Evolutionary conservation across 768 basidiomycete genomes (phyloP).

Genomic region (Royoungia palumana): DNA sequence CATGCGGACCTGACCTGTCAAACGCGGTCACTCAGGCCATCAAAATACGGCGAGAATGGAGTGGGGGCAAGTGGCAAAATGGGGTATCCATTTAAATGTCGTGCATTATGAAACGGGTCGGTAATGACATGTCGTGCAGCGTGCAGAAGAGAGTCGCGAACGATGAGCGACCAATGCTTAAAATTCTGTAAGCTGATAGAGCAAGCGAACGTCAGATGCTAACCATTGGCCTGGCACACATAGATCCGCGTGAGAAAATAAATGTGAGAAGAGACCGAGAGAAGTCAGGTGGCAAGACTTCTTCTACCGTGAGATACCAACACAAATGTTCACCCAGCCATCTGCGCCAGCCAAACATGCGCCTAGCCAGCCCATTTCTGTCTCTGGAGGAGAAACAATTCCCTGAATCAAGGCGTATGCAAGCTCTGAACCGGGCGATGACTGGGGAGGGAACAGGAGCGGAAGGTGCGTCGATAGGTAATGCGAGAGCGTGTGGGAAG

Average conservation of each 20-base stretch:
- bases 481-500: constrained; percentile 63
- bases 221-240: not conserved
- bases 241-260: not conserved
- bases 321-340: constrained; percentile 90
- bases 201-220: too few species aligned
- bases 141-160: too few species aligned
- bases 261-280: not conserved
- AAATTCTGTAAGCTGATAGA: too few species aligned
- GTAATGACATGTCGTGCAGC: too few species aligned
- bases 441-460: constrained; percentile 68
- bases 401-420: constrained; percentile 86
- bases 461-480: constrained; percentile 74
- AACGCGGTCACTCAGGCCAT: too few species aligned
- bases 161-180: too few species aligned
- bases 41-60: too few species aligned
- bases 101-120: too few species aligned
- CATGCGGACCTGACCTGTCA: too few species aligned
- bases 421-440: constrained; percentile 45
- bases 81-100: too few species aligned
- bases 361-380: constrained; percentile 94
- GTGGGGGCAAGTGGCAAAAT: too few species aligned
- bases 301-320: constrained; percentile 49
- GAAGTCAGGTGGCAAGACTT: too few species aligned
- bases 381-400: constrained; percentile 73
- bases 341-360: constrained; percentile 90